phyloP scores from a whole-genome alignment of 163 green algal species.

The Chlamydomonas reinhardtii region DNA sequence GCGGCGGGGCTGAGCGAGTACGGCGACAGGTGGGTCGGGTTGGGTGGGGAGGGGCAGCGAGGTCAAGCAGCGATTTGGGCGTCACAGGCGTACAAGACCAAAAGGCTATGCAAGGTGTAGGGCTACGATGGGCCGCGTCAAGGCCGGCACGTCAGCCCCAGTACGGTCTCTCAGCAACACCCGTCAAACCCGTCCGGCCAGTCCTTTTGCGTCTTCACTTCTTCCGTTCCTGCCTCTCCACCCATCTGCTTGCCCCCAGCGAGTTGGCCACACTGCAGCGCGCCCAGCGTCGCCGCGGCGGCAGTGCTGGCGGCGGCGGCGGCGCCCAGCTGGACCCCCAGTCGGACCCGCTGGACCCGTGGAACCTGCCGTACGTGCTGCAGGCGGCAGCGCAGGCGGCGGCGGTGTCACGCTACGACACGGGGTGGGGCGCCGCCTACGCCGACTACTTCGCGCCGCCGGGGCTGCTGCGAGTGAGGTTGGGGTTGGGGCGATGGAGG shows the following conservation, averaged over 20 bases:
- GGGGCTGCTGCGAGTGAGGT: constrained; percentile 12
- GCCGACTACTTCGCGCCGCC: constrained; percentile 42
- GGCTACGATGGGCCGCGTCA: no score
- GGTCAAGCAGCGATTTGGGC: no score
- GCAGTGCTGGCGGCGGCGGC: not conserved
- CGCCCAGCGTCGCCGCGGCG: not conserved
- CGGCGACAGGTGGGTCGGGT: constrained; percentile 20
- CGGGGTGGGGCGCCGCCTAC: constrained; percentile 19
- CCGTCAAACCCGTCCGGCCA: no score
- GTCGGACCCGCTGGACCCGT: constrained; percentile 30
- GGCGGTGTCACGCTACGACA: constrained; percentile 20
- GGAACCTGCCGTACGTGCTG: constrained; percentile 37
- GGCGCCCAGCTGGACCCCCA: no score
- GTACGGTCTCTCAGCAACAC: no score
- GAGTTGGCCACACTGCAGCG: constrained; percentile 11
- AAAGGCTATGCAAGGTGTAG: no score
- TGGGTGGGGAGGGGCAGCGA: no score
- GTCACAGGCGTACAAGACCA: no score
- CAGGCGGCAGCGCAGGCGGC: constrained; percentile 10
- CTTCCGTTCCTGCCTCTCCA: no score
- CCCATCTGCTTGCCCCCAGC: not conserved
- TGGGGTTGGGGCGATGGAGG: no score
- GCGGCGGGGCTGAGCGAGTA: constrained; percentile 22
- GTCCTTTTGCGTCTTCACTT: no score
- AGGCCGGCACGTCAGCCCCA: no score